Evolutionary conservation across 2,329 filamentous ascomycete species (phyloP).

Genomic region (Ramularia collo-cygni): DNA sequence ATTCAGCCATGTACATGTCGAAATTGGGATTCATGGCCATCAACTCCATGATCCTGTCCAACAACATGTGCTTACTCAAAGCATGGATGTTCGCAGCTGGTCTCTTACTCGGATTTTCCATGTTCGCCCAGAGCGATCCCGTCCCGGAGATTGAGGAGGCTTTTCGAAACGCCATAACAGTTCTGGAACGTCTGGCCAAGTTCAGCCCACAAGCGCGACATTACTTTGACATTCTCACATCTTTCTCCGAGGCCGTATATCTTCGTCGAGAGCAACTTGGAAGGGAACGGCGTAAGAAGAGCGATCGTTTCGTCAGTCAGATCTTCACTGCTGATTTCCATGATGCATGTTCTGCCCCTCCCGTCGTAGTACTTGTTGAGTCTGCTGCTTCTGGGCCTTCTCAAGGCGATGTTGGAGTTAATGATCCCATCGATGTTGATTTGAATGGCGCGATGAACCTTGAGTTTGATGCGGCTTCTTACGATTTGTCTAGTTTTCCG

Average conservation of each 20-base stretch:
- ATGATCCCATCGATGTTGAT: background rate
- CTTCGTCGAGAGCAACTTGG: constrained; percentile 13
- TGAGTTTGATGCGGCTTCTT: constrained; percentile 9
- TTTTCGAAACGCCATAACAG: constrained; percentile 45
- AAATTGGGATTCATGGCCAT: constrained; percentile 41
- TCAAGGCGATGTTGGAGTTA: constrained; percentile 2
- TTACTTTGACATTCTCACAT: constrained; percentile 49
- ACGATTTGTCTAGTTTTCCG: constrained; percentile 6
- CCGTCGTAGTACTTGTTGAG: too few species aligned
- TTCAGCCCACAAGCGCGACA: constrained; percentile 52
- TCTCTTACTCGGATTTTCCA: constrained; percentile 50
- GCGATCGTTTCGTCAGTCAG: constrained; percentile 16
- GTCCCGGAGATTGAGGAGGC: constrained; percentile 43
- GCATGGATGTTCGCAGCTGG: constrained; percentile 50
- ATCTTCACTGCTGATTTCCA: constrained; percentile 19
- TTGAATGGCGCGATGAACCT: constrained; percentile 6
- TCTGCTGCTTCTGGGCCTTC: constrained; percentile 1
- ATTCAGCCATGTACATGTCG: constrained; percentile 50
- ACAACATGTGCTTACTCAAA: constrained; percentile 54
- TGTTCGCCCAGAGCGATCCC: constrained; percentile 45
- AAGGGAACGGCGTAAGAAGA: constrained; percentile 16
- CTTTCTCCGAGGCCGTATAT: constrained; percentile 18
- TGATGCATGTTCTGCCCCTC: background rate
- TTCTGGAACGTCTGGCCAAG: constrained; percentile 43
- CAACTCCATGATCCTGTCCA: constrained; percentile 40